Conservation (phyloP, 805 yeast species). For the Yamadazyma philogaea region DNA sequence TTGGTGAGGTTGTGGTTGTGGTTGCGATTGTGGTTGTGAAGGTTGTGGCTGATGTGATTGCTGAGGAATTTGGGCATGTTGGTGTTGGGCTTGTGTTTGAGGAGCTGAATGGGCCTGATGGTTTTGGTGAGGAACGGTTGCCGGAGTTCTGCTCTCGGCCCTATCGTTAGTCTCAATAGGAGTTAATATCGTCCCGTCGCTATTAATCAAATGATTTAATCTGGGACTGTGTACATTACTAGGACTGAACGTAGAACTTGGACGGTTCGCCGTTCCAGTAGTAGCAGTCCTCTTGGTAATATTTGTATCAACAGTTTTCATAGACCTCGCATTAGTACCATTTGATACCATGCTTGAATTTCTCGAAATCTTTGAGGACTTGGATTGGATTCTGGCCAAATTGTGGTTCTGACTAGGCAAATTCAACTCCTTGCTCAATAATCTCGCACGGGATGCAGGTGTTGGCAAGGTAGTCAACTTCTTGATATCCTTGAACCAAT, state of each 20-base stretch:
- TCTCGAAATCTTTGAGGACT: conserved; percentile 10
- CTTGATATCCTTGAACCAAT: conserved; percentile 81
- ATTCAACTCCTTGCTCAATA: conserved; percentile 23
- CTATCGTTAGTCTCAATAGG: conserved; percentile 31
- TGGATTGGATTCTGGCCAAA: conserved; percentile 11
- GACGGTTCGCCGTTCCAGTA: conserved; percentile 19
- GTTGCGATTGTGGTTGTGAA: not conserved
- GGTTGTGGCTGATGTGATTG: not conserved
- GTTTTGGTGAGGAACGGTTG: conserved; percentile 3
- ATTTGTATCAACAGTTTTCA: conserved; percentile 10
- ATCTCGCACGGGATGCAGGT: conserved; percentile 56
- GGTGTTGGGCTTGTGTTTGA: conserved; percentile 6
- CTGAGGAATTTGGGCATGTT: not conserved
- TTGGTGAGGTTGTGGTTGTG: not conserved
- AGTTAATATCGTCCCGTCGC: conserved; percentile 44
- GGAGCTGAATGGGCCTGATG: conserved; percentile 6
- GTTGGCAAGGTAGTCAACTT: conserved; percentile 59
- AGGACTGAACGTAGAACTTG: conserved; percentile 39
- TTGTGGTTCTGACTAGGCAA: conserved; percentile 15
- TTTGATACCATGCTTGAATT: conserved; percentile 12
- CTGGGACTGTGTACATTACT: conserved; percentile 28
- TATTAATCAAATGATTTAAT: conserved; percentile 40
- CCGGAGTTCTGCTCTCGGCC: conserved; percentile 1
- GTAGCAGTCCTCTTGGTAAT: conserved; percentile 7
- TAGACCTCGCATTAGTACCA: conserved; percentile 7